These are phyloP conservation scores for Erysimum cheiri DNA, from an alignment of 441 rosid species.

Conservation along the genomic window DNA sequence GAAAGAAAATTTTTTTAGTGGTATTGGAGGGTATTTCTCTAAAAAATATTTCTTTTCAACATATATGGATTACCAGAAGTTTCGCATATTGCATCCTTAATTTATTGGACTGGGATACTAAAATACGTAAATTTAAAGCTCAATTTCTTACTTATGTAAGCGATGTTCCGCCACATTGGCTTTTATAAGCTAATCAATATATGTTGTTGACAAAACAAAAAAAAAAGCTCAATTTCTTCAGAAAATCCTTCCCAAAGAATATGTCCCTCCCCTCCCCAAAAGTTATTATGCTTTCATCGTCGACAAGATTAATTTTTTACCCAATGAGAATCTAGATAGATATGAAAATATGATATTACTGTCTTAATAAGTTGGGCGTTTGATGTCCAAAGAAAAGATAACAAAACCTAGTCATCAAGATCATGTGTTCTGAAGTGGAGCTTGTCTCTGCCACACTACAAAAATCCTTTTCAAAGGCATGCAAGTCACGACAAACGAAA, in stretches of 20 bases:
- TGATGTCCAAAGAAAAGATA: conserved; percentile 47
- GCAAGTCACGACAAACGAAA: conserved; percentile 44
- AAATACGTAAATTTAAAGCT: neutral
- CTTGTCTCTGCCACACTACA: conserved; percentile 34
- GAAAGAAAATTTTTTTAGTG: no score
- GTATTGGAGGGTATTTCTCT: no score
- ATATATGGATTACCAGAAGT: no score
- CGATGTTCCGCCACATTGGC: no score
- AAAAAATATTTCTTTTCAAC: no score
- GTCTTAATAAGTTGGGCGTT: conserved; percentile 28
- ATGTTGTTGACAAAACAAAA: no score
- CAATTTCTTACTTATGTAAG: no score
- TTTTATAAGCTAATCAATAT: no score
- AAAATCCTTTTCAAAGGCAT: conserved; percentile 36
- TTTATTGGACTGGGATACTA: no score
- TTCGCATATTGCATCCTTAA: no score
- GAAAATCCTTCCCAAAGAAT: neutral
- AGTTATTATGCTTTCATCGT: conserved; percentile 22
- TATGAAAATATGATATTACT: conserved; percentile 9
- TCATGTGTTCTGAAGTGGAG: conserved; percentile 45
- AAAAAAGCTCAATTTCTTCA: neutral
- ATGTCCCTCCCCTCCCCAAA: neutral
- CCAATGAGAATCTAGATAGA: conserved; percentile 31
- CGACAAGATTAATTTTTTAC: neutral
- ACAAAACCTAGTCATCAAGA: conserved; percentile 44